These are phyloP conservation scores for Mimosa bimucronata DNA, from an alignment of 306 rosid species.

Conservation along the genomic window DNA sequence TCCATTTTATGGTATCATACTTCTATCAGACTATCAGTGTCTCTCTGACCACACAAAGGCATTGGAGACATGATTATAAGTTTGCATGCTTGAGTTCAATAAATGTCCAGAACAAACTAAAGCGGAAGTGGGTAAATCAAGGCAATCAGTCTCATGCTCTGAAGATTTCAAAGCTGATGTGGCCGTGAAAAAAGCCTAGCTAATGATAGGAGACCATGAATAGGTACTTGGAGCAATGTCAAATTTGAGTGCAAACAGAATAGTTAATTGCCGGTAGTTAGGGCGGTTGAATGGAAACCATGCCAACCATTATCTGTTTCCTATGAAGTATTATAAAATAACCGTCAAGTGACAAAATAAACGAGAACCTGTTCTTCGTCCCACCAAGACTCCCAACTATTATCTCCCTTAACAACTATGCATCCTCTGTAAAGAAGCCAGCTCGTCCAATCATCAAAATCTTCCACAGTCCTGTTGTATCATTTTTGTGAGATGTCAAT, in stretches of 20 bases:
- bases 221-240: background rate
- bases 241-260: background rate
- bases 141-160: background rate
- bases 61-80: background rate
- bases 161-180: background rate
- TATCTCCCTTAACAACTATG: conserved; percentile 91
- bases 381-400: conserved; percentile 99
- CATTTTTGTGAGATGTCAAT: conserved; percentile 19
- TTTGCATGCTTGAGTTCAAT: background rate
- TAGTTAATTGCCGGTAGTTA: background rate
- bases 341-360: conserved; percentile 13
- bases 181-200: background rate
- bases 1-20: too few species aligned
- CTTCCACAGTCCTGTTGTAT: conserved; percentile 89
- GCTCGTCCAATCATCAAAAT: conserved; percentile 97
- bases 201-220: background rate
- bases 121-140: background rate
- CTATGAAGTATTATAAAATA: background rate
- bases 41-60: background rate
- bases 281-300: background rate
- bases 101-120: background rate
- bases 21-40: background rate
- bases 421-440: conserved; percentile 99
- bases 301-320: background rate
- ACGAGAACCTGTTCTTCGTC: conserved; percentile 89